Evolutionary conservation across 306 rosid species (phyloP).

Genomic region (Crataegus laevigata): DNA sequence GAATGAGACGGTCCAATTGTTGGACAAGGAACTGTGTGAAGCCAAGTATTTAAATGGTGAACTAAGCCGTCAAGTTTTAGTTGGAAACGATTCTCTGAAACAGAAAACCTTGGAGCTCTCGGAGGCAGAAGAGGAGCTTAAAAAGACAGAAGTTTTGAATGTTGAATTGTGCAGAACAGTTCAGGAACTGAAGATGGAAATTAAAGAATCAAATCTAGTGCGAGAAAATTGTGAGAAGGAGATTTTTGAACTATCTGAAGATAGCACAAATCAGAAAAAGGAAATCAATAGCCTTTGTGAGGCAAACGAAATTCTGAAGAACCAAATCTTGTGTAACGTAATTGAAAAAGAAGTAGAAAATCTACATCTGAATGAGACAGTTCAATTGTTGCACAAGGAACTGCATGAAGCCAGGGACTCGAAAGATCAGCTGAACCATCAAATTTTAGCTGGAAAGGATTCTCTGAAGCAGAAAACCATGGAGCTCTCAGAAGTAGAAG

Average conservation of each 20-base stretch:
- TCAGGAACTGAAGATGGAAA: conserved; percentile 59
- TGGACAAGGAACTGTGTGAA: conserved; percentile 46
- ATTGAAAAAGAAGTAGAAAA: conserved; percentile 38
- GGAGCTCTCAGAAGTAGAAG: conserved; percentile 58
- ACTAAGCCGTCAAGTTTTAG: conserved; percentile 42
- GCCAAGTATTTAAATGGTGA: conserved; percentile 35
- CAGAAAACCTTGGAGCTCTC: conserved; percentile 47
- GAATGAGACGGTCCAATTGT: conserved; percentile 40
- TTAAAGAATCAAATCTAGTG: conserved; percentile 30
- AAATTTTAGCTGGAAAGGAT: conserved; percentile 38
- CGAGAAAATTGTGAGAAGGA: conserved; percentile 44
- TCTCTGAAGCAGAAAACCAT: conserved; percentile 37
- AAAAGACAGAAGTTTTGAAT: conserved; percentile 45
- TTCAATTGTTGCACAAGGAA: conserved; percentile 41
- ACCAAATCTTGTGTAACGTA: conserved; percentile 41
- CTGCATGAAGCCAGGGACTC: conserved; percentile 38
- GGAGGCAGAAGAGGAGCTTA: conserved; percentile 57
- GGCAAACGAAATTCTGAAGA: conserved; percentile 40
- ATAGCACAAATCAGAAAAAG: conserved; percentile 43
- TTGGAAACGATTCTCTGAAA: conserved; percentile 37
- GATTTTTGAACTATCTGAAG: conserved; percentile 56
- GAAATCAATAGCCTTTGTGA: conserved; percentile 51
- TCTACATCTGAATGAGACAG: conserved; percentile 34
- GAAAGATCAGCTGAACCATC: conserved; percentile 44
- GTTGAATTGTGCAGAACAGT: conserved; percentile 42